Percentiles rank a stretch among this genome's conserved stretches.
Conservation (phyloP, 768 basidiomycete species). For the Macrolepiota albuminosa region DNA sequence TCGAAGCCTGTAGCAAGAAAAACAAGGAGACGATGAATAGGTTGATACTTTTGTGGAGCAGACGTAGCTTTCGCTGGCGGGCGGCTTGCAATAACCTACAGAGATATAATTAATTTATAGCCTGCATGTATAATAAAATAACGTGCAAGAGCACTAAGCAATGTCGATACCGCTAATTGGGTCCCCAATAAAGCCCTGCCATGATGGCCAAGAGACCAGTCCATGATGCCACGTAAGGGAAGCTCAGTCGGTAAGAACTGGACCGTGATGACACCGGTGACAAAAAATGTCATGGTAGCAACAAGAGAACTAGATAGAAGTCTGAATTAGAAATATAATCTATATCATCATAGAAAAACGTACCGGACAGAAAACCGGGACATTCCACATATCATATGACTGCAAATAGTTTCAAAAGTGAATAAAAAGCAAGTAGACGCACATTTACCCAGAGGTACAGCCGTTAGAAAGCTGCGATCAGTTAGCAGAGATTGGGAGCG, state of each 20-base stretch:
- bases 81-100: slow-evolving; percentile 5
- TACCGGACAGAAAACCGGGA: slow-evolving; percentile 54
- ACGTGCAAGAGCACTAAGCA: slow-evolving; percentile 28
- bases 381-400: slow-evolving; percentile 62
- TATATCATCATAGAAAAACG: slow-evolving; percentile 8
- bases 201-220: slow-evolving; percentile 37
- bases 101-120: not conserved
- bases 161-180: slow-evolving; percentile 28
- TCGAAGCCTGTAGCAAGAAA: slow-evolving; percentile 38
- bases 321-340: slow-evolving; percentile 6
- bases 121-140: slow-evolving; percentile 13
- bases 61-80: slow-evolving; percentile 5
- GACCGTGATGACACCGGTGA: slow-evolving; percentile 42
- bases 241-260: slow-evolving; percentile 32
- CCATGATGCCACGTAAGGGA: slow-evolving; percentile 23
- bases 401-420: slow-evolving; percentile 17
- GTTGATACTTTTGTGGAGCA: slow-evolving; percentile 8
- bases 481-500: slow-evolving; percentile 2
- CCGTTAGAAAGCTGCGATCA: slow-evolving; percentile 47
- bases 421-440: not conserved
- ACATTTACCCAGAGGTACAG: slow-evolving; percentile 56
- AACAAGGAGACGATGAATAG: slow-evolving; percentile 31
- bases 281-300: slow-evolving; percentile 50
- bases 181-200: slow-evolving; percentile 32
- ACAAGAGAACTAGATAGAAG: slow-evolving; percentile 42